phyloP scores from a whole-genome alignment of 352 stramenopile genomes.

The Phytophthora kernoviae region DNA sequence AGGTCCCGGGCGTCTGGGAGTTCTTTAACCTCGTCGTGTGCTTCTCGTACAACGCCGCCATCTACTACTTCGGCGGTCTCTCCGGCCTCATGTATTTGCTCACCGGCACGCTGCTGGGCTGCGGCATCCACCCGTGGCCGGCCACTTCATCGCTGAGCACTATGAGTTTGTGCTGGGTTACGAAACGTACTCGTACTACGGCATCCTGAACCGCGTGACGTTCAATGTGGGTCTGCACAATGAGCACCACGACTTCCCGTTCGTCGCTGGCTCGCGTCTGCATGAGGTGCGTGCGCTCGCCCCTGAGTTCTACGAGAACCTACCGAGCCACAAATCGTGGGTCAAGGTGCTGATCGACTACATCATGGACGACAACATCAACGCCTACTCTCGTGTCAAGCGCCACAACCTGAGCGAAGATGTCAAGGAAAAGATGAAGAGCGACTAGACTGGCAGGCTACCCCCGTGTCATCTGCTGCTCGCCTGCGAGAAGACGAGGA shows the following conservation, averaged over 20 bases:
- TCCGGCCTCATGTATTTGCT: slow-evolving; percentile 93
- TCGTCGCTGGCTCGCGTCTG: slow-evolving; percentile 90
- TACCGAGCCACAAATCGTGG: slow-evolving; percentile 95
- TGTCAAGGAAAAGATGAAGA: slow-evolving; percentile 78
- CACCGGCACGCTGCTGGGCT: slow-evolving; percentile 90
- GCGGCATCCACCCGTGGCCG: slow-evolving; percentile 94
- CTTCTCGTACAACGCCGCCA: slow-evolving; percentile 83
- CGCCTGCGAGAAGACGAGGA: not conserved
- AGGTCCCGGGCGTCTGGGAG: slow-evolving; percentile 86
- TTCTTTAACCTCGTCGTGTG: slow-evolving; percentile 86
- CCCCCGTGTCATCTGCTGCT: slow-evolving; percentile 2
- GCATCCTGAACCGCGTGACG: slow-evolving; percentile 95
- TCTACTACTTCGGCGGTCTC: slow-evolving; percentile 84
- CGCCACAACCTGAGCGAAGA: slow-evolving; percentile 60
- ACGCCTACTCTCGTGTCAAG: slow-evolving; percentile 93
- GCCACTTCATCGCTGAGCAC: slow-evolving; percentile 98
- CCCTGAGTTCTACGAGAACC: slow-evolving; percentile 95
- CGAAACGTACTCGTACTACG: slow-evolving; percentile 99
- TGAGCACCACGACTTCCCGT: slow-evolving; percentile 98
- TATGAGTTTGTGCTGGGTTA: slow-evolving; percentile 95
- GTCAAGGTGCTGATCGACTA: slow-evolving; percentile 93
- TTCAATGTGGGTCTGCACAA: slow-evolving; percentile 99
- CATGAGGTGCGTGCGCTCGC: slow-evolving; percentile 91
- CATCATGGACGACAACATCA: slow-evolving; percentile 92
- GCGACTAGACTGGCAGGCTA: slow-evolving; percentile 43